Evolutionary conservation across 176 grass and related monocot genomes (phyloP).

Genomic region (Olyra latifolia): DNA sequence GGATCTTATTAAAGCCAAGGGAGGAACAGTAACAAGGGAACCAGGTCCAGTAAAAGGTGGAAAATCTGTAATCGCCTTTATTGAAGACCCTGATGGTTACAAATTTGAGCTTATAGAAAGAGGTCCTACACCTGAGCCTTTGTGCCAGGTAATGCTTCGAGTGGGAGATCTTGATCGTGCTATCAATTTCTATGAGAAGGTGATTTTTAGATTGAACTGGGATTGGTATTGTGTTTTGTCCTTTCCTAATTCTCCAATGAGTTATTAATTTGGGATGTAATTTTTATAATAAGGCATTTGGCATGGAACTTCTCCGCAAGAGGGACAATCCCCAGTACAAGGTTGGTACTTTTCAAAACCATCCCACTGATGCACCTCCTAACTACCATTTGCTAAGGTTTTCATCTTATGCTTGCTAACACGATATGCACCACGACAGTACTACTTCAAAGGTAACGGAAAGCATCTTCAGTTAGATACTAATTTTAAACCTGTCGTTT

Average conservation of each 20-base stretch:
- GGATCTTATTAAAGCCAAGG: constrained; percentile 94
- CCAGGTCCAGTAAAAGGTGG: constrained; percentile 84
- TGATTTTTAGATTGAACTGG: constrained; percentile 28
- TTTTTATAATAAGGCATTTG: constrained; percentile 77
- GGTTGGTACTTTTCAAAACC: constrained; percentile 48
- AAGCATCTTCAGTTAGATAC: not conserved
- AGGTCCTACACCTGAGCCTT: constrained; percentile 80
- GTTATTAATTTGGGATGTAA: constrained; percentile 17
- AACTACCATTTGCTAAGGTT: constrained; percentile 1
- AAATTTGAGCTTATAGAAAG: constrained; percentile 97
- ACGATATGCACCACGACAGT: not conserved
- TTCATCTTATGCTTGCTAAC: constrained; percentile 20
- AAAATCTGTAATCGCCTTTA: constrained; percentile 80
- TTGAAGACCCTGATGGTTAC: constrained; percentile 96
- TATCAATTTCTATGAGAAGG: constrained; percentile 93
- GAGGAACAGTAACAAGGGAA: constrained; percentile 87
- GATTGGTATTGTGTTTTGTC: not conserved
- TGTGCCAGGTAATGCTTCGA: constrained; percentile 97
- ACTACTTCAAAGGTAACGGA: constrained; percentile 11
- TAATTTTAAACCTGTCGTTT: not conserved
- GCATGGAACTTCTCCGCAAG: constrained; percentile 94
- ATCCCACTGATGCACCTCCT: not conserved
- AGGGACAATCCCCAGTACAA: constrained; percentile 91
- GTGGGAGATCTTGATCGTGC: constrained; percentile 88
- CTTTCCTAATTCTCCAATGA: constrained; percentile 18